Percentiles rank a stretch among this genome's conserved stretches.
These are phyloP conservation scores for Pichia sp. DNA, from an alignment of 1,139 yeast genomes.

Conservation along the genomic window DNA sequence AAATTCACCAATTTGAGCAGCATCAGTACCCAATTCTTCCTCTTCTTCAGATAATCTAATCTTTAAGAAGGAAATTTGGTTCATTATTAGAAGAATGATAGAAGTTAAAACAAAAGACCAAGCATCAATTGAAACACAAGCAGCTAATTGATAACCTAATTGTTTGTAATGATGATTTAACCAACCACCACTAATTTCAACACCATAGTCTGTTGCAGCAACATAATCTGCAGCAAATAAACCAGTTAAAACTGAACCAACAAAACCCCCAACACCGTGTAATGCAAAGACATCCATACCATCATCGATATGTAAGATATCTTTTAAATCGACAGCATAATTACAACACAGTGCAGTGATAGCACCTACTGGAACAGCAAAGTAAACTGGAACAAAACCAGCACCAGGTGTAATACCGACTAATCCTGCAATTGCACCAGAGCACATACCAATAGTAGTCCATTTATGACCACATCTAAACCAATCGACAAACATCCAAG, in stretches of 20 bases:
- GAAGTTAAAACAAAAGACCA: slow-evolving; percentile 81
- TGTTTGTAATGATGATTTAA: slow-evolving; percentile 82
- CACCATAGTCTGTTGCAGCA: slow-evolving; percentile 65
- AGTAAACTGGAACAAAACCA: slow-evolving; percentile 88
- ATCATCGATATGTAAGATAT: slow-evolving; percentile 71
- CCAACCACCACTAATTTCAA: slow-evolving; percentile 85
- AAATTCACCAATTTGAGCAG: slow-evolving; percentile 77
- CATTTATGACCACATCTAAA: slow-evolving; percentile 84
- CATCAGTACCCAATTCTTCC: slow-evolving; percentile 83
- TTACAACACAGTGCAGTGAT: slow-evolving; percentile 75
- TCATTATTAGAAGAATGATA: slow-evolving; percentile 62
- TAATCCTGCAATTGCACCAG: slow-evolving; percentile 89
- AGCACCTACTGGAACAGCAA: slow-evolving; percentile 76
- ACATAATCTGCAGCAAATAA: slow-evolving; percentile 91
- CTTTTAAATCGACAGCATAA: slow-evolving; percentile 77
- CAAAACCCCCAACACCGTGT: slow-evolving; percentile 90
- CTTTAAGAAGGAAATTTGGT: slow-evolving; percentile 75
- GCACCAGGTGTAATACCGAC: slow-evolving; percentile 98
- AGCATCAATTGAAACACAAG: slow-evolving; percentile 60
- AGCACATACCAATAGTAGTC: slow-evolving; percentile 92
- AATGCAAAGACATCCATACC: slow-evolving; percentile 93
- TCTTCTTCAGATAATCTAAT: slow-evolving; percentile 84
- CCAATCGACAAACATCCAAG: slow-evolving; percentile 91
- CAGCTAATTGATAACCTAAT: slow-evolving; percentile 92
- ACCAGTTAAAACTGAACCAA: slow-evolving; percentile 81